These are phyloP conservation scores for Crithidia sp. DNA, from an alignment of 208 protist genomes.

Conservation along the genomic window DNA sequence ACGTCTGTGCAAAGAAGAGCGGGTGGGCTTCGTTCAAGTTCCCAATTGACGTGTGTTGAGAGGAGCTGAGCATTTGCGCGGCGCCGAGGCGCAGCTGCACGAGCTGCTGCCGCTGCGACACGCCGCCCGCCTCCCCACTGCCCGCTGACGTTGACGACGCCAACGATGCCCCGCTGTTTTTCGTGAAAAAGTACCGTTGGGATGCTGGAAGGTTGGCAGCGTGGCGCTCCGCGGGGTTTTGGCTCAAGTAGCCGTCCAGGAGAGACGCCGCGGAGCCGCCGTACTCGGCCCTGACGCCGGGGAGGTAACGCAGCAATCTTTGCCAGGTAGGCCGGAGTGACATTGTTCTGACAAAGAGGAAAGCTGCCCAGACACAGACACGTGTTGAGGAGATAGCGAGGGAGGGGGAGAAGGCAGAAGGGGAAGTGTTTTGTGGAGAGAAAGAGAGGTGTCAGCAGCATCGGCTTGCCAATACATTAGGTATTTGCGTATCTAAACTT, in stretches of 20 bases:
- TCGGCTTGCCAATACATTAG: no score
- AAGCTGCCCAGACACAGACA: no score
- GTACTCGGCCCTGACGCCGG: conserved; percentile 44
- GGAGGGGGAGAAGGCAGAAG: conserved; percentile 15
- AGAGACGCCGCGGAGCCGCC: conserved; percentile 65
- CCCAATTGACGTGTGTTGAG: conserved; percentile 53
- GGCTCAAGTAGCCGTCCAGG: conserved; percentile 59
- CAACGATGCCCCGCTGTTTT: conserved; percentile 7
- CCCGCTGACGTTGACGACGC: conserved; percentile 1
- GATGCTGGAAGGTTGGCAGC: conserved; percentile 78
- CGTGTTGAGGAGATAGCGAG: not conserved
- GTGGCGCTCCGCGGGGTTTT: conserved; percentile 40
- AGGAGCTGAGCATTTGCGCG: conserved; percentile 80
- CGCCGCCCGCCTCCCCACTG: not conserved
- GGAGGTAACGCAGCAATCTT: conserved; percentile 64
- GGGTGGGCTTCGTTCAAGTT: conserved; percentile 87
- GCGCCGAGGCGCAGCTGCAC: conserved; percentile 77
- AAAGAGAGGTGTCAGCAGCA: no score
- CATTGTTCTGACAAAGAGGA: no score
- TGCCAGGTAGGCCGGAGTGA: conserved; percentile 5
- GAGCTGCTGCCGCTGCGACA: conserved; percentile 58
- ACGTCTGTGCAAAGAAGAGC: conserved; percentile 83
- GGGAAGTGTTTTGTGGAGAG: no score
- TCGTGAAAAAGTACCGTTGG: conserved; percentile 81
- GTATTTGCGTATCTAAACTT: no score